Evolutionary conservation across 179 eudicot genomes (phyloP).

Genomic region (Camellia oleifera): DNA sequence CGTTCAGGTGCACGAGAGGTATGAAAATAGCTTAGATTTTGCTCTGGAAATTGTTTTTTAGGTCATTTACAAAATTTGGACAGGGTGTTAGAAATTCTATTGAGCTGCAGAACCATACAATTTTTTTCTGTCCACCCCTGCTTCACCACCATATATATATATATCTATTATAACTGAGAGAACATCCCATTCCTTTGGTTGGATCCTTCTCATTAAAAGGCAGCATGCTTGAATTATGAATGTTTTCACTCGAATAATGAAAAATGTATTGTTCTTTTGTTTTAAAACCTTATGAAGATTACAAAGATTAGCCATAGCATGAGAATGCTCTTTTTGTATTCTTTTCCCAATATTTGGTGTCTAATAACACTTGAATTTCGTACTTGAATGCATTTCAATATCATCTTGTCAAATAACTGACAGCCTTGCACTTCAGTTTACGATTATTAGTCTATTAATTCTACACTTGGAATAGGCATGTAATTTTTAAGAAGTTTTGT

Average conservation of each 20-base stretch:
- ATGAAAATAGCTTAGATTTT: conserved; percentile 14
- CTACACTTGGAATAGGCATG: neutral
- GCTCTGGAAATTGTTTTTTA: neutral
- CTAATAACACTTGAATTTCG: neutral
- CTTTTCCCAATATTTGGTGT: neutral
- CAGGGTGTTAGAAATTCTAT: too few species aligned
- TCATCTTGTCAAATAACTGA: neutral
- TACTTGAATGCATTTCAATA: neutral
- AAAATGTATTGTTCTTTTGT: neutral
- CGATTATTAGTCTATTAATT: neutral
- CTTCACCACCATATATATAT: too few species aligned
- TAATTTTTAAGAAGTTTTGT: neutral
- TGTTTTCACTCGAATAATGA: neutral
- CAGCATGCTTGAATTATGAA: neutral
- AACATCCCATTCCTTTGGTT: neutral
- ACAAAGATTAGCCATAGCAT: neutral
- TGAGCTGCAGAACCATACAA: neutral
- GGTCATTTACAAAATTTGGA: neutral
- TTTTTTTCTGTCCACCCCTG: neutral
- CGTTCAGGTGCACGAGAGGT: conserved; percentile 90
- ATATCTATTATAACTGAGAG: too few species aligned
- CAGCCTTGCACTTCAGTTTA: neutral
- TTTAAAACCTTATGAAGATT: neutral
- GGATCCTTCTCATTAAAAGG: neutral
- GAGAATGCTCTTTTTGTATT: neutral